These are phyloP conservation scores for Vitis amurensis DNA, from an alignment of 164 flowering plant species.

Conservation along the genomic window DNA sequence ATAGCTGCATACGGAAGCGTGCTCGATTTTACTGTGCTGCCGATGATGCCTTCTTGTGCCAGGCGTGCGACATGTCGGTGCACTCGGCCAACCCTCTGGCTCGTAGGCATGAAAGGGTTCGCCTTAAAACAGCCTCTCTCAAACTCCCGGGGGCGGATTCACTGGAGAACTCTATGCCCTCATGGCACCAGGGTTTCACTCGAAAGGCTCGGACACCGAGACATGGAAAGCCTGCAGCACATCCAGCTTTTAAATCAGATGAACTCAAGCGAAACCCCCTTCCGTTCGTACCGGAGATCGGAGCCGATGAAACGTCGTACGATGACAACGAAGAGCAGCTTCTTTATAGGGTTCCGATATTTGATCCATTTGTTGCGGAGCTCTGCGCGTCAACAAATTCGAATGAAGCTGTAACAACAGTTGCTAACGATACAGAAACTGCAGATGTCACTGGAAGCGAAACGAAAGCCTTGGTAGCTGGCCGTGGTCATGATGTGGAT, in stretches of 20 bases:
- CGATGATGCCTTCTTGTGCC: conserved; percentile 91
- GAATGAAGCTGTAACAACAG: conserved; percentile 9
- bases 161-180: conserved; percentile 24
- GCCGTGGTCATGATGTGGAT: conserved; percentile 18
- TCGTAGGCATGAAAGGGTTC: conserved; percentile 73
- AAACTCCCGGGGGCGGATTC: conserved; percentile 5
- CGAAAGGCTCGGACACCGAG: conserved; percentile 80
- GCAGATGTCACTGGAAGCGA: conserved; percentile 11
- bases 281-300: conserved; percentile 63
- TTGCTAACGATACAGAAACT: not conserved
- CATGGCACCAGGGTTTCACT: conserved; percentile 75
- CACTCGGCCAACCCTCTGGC: conserved; percentile 87
- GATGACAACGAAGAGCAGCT: conserved; percentile 76
- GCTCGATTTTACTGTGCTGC: conserved; percentile 93
- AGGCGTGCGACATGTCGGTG: conserved; percentile 67
- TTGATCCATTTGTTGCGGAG: conserved; percentile 55
- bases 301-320: conserved; percentile 40
- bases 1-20: conserved; percentile 58
- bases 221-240: conserved; percentile 21
- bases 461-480: conserved; percentile 6
- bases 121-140: conserved; percentile 57
- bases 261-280: conserved; percentile 22
- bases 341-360: conserved; percentile 73
- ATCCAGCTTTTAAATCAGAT: conserved; percentile 11
- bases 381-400: conserved; percentile 31